Base-by-base conservation (phyloP, 2,329 filamentous ascomycete genomes). In the Biscogniauxia sp. region DNA sequence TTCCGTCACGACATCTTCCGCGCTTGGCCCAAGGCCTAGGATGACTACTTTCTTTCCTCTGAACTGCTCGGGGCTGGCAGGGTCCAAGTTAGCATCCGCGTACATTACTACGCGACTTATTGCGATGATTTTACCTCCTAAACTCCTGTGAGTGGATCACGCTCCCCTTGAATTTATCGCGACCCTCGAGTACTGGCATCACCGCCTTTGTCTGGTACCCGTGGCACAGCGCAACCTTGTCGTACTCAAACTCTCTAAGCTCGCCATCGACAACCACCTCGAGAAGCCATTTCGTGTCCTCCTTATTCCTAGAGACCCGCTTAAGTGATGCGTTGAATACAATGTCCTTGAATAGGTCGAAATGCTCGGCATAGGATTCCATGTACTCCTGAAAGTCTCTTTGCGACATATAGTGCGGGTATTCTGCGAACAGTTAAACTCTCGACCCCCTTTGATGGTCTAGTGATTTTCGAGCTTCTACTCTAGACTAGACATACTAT, bases 31-130 rank as follows among this genome's bases (percentile, higher is more conserved):
- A 25, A 80, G 66, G 5, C 80, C 80, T 2, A 82, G 70, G 0
- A 82, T 69, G 0, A 82, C 59, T 1, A 82, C 77, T 9, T 70
- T 77, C 63, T 80, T 77, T 6, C 69, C 75, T 13, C 73, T 70
- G 66, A 79, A 81, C 19, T 69, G 66, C 1, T 70, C 66, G 1
- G 74, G 68, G 2, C 72, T 72, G 19, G 7, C 54, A 53, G 41
- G 58, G 63, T 54, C 25, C 25, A 59, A 59, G 61, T 19, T 63
- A 62, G 37, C 32, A 37, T 45, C 11, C 6, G 7, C 6, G 11
- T 32, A 32, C 28, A 8, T 32, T 59, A n/a, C 23, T 19, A 26
- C 13, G 2, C 28, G 51, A 20, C 50, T 28, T 20, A 25, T 15
- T 20, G 8, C 5, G 1, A 11, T 9, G 9, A 13, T 56, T 64